phyloP scores from a whole-genome alignment of 148 eudicot species.

The Silene latifolia region DNA sequence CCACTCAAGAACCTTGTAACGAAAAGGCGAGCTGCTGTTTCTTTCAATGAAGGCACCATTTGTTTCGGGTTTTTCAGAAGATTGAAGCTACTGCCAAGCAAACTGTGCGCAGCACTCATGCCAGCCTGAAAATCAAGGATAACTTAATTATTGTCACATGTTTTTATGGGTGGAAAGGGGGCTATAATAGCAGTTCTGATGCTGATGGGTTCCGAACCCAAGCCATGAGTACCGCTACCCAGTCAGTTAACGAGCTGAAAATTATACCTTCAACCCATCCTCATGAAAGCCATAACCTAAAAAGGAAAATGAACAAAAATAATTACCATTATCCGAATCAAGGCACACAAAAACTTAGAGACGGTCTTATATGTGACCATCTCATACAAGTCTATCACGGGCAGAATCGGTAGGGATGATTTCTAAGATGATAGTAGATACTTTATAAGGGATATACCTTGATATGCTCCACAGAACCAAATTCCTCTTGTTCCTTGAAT shows the following conservation, averaged over 20 bases:
- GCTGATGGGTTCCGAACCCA: neutral
- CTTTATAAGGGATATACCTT: constrained; percentile 44
- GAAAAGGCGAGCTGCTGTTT: constrained; percentile 66
- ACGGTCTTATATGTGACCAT: neutral
- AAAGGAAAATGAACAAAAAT: constrained; percentile 7
- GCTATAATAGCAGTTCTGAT: neutral
- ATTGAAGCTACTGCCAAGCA: constrained; percentile 39
- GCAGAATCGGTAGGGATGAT: neutral
- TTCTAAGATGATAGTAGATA: neutral
- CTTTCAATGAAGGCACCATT: constrained; percentile 74
- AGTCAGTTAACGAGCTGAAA: neutral
- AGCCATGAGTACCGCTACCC: neutral
- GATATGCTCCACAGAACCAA: constrained; percentile 99
- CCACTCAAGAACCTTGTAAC: constrained; percentile 60
- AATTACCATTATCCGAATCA: neutral
- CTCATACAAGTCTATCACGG: too few species aligned
- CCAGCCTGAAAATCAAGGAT: constrained; percentile 61
- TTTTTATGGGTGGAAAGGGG: neutral
- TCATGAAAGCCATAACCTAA: constrained; percentile 95
- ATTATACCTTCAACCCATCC: constrained; percentile 85
- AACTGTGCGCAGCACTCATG: constrained; percentile 55
- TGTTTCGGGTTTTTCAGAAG: constrained; percentile 67
- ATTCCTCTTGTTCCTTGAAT: constrained; percentile 95
- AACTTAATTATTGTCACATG: neutral
- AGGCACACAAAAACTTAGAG: neutral